Evolutionary conservation across 1,284 basidiomycete genomes (phyloP).

Genomic region (Melampsora americana): DNA sequence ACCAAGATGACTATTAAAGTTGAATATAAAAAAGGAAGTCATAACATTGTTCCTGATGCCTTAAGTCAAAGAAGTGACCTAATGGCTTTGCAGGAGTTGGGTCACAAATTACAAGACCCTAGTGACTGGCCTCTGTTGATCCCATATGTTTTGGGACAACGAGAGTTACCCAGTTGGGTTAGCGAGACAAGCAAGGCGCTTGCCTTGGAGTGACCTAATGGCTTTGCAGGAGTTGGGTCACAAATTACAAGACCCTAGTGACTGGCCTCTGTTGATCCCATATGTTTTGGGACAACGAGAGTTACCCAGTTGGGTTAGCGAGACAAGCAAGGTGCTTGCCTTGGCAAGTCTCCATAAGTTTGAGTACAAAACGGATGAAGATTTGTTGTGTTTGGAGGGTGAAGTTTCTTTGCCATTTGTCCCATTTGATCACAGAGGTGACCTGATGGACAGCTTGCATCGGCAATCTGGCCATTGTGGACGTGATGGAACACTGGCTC

Average conservation of each 20-base stretch:
- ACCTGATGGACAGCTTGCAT: not conserved
- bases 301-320: not conserved
- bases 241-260: not conserved
- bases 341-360: not conserved
- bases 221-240: not conserved
- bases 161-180: not conserved
- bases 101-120: not conserved
- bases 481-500: not conserved
- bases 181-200: not conserved
- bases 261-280: too few species aligned
- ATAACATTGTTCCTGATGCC: constrained; percentile 55
- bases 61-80: constrained; percentile 49
- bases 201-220: not conserved
- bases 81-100: not conserved
- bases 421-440: not conserved
- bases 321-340: not conserved
- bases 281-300: too few species aligned
- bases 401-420: constrained; percentile 44
- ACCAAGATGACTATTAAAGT: constrained; percentile 52
- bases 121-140: constrained; percentile 6
- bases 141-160: constrained; percentile 2
- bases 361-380: not conserved
- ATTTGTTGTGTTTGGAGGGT: constrained; percentile 1
- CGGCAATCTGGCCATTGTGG: too few species aligned
- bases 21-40: constrained; percentile 54